phyloP scores from a whole-genome alignment of 2,329 filamentous ascomycete species.

The Ophiosphaerella korrae region DNA sequence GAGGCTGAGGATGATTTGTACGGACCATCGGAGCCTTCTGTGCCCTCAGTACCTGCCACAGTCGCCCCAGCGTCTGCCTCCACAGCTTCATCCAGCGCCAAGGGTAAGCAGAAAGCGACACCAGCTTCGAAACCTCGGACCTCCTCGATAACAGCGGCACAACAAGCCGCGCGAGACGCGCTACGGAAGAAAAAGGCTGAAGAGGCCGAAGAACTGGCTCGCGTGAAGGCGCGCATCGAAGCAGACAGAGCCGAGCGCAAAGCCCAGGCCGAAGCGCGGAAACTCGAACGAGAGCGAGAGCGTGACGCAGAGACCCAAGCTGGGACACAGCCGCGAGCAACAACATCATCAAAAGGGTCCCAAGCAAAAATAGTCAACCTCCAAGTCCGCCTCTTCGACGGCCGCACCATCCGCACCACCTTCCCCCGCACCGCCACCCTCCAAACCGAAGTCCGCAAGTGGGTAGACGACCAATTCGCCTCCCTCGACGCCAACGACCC shows the following conservation, averaged over 20 bases:
- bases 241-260: slow-evolving; percentile 74
- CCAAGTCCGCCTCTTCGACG: slow-evolving; percentile 83
- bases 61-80: slow-evolving; percentile 8
- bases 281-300: slow-evolving; percentile 40
- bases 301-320: slow-evolving; percentile 10
- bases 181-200: slow-evolving; percentile 68
- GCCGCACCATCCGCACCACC: slow-evolving; percentile 73
- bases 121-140: slow-evolving; percentile 43
- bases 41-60: slow-evolving; percentile 5
- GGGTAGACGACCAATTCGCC: slow-evolving; percentile 66
- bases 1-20: slow-evolving; percentile 13
- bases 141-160: slow-evolving; percentile 44
- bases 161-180: slow-evolving; percentile 46
- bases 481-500: slow-evolving; percentile 27
- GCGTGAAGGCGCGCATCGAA: slow-evolving; percentile 76
- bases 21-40: slow-evolving; percentile 2
- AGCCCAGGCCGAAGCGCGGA: slow-evolving; percentile 40
- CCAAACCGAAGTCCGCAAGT: slow-evolving; percentile 69
- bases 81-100: slow-evolving; percentile 29
- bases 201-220: slow-evolving; percentile 69
- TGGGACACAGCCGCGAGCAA: slow-evolving; percentile 6
- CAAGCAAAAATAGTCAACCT: slow-evolving; percentile 52
- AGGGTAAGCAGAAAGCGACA: slow-evolving; percentile 50
- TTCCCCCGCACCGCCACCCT: slow-evolving; percentile 72
- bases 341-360: slow-evolving; percentile 30